These are phyloP conservation scores for Fusarium albidum DNA, from an alignment of 2,329 filamentous ascomycete species.

Conservation along the genomic window DNA sequence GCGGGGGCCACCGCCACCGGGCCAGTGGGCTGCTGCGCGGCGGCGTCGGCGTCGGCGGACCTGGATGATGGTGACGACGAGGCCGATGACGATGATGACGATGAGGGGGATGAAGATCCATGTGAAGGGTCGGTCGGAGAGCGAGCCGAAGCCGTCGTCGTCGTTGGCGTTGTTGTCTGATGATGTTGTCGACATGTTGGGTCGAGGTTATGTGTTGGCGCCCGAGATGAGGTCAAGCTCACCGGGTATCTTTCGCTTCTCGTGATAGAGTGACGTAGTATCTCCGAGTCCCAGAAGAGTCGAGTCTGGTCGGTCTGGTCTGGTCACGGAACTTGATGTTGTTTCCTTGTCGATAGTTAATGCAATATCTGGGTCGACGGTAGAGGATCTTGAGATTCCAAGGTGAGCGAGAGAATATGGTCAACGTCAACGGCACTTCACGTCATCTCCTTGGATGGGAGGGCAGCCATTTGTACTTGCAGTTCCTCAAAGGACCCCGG, in stretches of 20 bases:
- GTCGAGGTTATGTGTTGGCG: background rate
- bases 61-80: constrained; percentile 52
- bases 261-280: background rate
- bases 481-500: constrained; percentile 5
- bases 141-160: constrained; percentile 29
- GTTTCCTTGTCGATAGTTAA: background rate
- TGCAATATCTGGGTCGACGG: background rate
- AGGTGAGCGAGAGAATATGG: background rate
- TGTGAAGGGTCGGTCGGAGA: constrained; percentile 61
- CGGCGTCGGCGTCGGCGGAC: constrained; percentile 50
- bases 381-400: background rate
- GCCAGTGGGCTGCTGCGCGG: constrained; percentile 20
- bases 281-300: background rate
- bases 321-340: background rate
- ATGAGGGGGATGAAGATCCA: constrained; percentile 63
- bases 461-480: constrained; percentile 24
- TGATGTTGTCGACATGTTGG: constrained; percentile 15
- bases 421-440: constrained; percentile 25
- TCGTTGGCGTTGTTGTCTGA: constrained; percentile 9
- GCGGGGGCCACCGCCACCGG: constrained; percentile 18
- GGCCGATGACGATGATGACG: constrained; percentile 51
- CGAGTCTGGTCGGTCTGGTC: background rate
- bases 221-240: background rate
- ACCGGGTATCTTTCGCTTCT: background rate
- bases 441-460: constrained; percentile 18